Evolutionary conservation across 805 yeast genomes (phyloP).

Genomic region (Saccharomycopsis sp.): DNA sequence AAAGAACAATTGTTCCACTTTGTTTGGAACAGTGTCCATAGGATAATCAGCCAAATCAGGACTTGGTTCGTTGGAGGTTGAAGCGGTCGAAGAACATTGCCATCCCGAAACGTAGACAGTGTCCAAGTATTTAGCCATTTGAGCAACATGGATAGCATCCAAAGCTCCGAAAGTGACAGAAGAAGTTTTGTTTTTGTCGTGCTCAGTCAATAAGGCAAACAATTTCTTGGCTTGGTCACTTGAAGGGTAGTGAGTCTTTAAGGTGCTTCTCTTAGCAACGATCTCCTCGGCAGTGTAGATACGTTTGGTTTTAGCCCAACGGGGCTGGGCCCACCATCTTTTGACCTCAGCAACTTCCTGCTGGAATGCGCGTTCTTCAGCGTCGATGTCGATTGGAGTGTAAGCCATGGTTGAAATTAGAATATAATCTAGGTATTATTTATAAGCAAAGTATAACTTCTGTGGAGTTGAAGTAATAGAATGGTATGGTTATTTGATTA

Average conservation of each 20-base stretch:
- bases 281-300: slow-evolving; percentile 84
- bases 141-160: slow-evolving; percentile 92
- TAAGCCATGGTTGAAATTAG: slow-evolving; percentile 31
- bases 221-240: slow-evolving; percentile 77
- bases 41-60: slow-evolving; percentile 99
- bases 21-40: slow-evolving; percentile 97
- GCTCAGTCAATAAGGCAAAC: slow-evolving; percentile 61
- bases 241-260: slow-evolving; percentile 71
- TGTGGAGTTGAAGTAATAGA: not conserved
- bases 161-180: slow-evolving; percentile 93
- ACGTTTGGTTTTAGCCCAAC: slow-evolving; percentile 86
- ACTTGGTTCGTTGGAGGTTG: slow-evolving; percentile 95
- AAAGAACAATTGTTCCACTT: slow-evolving; percentile 93
- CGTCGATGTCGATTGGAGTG: slow-evolving; percentile 49
- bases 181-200: slow-evolving; percentile 62
- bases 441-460: not conserved
- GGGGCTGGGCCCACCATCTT: slow-evolving; percentile 89
- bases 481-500: not conserved
- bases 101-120: slow-evolving; percentile 93
- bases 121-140: slow-evolving; percentile 94
- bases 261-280: slow-evolving; percentile 79
- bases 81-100: slow-evolving; percentile 98
- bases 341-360: slow-evolving; percentile 67
- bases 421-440: not conserved
- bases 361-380: slow-evolving; percentile 60